These are phyloP conservation scores for Didymosphaeria variabile DNA, from an alignment of 2,329 filamentous ascomycete species.

Conservation along the genomic window DNA sequence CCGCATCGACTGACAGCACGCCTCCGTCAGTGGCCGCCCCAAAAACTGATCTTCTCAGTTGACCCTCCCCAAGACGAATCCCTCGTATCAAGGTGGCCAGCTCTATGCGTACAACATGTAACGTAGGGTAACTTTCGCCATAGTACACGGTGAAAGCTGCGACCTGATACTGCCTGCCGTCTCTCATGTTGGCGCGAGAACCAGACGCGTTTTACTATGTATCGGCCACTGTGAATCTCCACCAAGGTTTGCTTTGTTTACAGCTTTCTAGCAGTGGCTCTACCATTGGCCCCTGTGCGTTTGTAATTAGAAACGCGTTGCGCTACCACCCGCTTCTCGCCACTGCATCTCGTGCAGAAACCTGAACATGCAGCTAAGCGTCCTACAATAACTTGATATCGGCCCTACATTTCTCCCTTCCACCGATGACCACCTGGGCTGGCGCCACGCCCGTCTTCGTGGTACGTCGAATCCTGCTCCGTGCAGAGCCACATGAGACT, in stretches of 20 bases:
- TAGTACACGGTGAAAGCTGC: too few species aligned
- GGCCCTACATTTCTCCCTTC: neutral
- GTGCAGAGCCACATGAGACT: neutral
- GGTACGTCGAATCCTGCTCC: neutral
- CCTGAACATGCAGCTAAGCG: neutral
- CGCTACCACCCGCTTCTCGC: constrained; percentile 6
- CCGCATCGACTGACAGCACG: neutral
- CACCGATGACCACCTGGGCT: neutral
- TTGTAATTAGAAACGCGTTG: neutral
- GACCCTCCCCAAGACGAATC: too few species aligned
- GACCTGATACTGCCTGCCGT: too few species aligned
- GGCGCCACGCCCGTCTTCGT: neutral
- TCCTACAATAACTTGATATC: constrained; percentile 3
- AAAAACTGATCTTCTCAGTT: too few species aligned
- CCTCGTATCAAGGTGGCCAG: too few species aligned
- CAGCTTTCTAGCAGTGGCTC: too few species aligned
- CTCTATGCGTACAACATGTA: too few species aligned
- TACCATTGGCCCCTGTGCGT: neutral
- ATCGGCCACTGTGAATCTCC: too few species aligned
- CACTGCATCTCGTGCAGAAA: neutral
- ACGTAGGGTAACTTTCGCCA: too few species aligned
- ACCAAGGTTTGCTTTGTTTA: too few species aligned
- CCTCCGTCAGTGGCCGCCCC: neutral
- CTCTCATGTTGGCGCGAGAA: too few species aligned
- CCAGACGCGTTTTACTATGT: too few species aligned